Percentiles rank a stretch among this genome's conserved stretches.
Evolutionary conservation across 306 rosid genomes (phyloP).

Genomic region (Prunus mira): DNA sequence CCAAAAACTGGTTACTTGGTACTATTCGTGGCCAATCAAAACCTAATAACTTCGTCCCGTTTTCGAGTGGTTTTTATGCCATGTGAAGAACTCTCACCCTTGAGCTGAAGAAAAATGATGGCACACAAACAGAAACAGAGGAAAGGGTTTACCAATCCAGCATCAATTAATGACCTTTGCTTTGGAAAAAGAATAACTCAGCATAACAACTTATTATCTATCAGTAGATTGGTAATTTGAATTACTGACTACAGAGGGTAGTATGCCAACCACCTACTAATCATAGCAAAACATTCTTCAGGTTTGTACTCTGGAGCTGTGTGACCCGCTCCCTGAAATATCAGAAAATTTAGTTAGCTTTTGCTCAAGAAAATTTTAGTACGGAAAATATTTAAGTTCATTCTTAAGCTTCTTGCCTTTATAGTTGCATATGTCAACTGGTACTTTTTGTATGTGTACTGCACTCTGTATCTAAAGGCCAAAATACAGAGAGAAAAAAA

Average conservation of each 20-base stretch:
- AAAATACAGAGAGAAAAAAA: background rate
- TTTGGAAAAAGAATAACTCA: no score
- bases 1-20: no score
- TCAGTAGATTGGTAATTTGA: background rate
- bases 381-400: no score
- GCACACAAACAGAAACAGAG: no score
- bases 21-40: no score
- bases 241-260: background rate
- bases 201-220: background rate
- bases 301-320: constrained; percentile 9
- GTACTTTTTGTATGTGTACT: background rate
- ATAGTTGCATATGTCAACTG: constrained; percentile 1
- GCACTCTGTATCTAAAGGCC: background rate
- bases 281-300: constrained; percentile 13
- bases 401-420: constrained; percentile 10
- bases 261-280: background rate
- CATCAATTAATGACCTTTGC: no score
- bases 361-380: background rate
- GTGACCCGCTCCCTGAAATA: background rate
- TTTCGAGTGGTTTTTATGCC: no score
- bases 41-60: no score
- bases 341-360: background rate
- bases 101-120: no score
- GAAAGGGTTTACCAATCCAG: no score
- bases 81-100: no score